A percentile compares a stretch with the other conserved stretches of the same genome.
Conservation (phyloP, 2,329 filamentous ascomycete species). For the Cladosporium sp. region DNA sequence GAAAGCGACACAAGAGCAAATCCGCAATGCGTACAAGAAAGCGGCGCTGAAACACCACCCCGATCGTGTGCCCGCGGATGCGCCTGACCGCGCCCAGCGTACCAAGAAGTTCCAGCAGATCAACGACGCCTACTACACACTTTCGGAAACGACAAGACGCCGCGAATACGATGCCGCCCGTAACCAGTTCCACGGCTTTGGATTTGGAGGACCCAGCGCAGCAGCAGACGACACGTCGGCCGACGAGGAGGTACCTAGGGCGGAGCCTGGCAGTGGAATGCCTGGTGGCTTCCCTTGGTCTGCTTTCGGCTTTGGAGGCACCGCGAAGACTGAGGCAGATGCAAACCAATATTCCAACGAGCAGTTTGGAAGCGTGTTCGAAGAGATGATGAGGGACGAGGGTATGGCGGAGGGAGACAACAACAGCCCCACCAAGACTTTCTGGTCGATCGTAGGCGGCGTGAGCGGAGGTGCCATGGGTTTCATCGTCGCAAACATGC, state of each 20-base stretch:
- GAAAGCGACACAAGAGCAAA: constrained; percentile 70
- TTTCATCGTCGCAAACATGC: constrained; percentile 90
- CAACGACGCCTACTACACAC: constrained; percentile 88
- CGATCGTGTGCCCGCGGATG: constrained; percentile 77
- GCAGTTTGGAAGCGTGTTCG: constrained; percentile 71
- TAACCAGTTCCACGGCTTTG: constrained; percentile 46
- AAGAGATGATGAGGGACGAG: constrained; percentile 49
- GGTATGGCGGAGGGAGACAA: constrained; percentile 65
- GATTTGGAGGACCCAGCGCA: constrained; percentile 34
- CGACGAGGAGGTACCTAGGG: constrained; percentile 46
- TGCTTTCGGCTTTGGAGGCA: constrained; percentile 54
- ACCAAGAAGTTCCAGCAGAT: constrained; percentile 88
- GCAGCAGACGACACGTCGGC: constrained; percentile 39
- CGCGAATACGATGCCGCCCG: constrained; percentile 78
- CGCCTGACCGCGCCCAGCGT: constrained; percentile 71
- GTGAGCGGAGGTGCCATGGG: constrained; percentile 83
- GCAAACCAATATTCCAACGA: constrained; percentile 53
- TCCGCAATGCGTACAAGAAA: constrained; percentile 94
- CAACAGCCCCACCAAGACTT: constrained; percentile 58
- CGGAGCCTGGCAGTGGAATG: constrained; percentile 27
- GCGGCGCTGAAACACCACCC: constrained; percentile 82
- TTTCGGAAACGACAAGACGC: constrained; percentile 71
- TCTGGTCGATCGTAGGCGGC: constrained; percentile 83
- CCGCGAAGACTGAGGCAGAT: constrained; percentile 40
- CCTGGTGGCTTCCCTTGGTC: constrained; percentile 68